Percentiles rank a stretch among this genome's conserved stretches.
Conservation (phyloP, 495 filamentous ascomycete genomes). For the Podospora pseudoanserina region DNA sequence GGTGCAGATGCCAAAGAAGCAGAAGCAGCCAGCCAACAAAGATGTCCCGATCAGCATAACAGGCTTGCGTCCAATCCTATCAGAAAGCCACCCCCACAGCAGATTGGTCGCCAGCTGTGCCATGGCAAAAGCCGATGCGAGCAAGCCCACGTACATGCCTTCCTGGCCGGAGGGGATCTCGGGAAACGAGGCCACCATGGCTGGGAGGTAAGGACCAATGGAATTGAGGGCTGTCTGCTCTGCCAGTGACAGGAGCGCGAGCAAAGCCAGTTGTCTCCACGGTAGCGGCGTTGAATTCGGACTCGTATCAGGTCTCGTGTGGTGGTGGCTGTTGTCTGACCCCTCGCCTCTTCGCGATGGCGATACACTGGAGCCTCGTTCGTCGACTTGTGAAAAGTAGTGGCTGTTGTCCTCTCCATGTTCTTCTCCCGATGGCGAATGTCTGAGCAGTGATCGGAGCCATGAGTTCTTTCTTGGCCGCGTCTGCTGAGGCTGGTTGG, state of each 20-base stretch:
- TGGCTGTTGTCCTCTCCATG: slow-evolving; percentile 5
- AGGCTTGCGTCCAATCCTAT: slow-evolving; percentile 87
- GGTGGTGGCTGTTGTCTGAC: slow-evolving; percentile 15
- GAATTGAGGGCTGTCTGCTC: slow-evolving; percentile 97
- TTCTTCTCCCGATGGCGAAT: slow-evolving; percentile 14
- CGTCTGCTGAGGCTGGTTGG: slow-evolving; percentile 22
- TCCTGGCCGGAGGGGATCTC: slow-evolving; percentile 67
- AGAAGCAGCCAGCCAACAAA: slow-evolving; percentile 73
- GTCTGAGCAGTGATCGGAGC: slow-evolving; percentile 13
- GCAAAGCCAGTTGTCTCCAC: slow-evolving; percentile 72
- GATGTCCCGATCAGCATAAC: slow-evolving; percentile 85
- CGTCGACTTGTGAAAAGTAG: neutral
- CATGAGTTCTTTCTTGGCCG: slow-evolving; percentile 3
- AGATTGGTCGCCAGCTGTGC: slow-evolving; percentile 91
- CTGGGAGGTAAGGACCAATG: slow-evolving; percentile 91
- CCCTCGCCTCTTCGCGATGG: slow-evolving; percentile 6
- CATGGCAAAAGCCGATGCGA: slow-evolving; percentile 86
- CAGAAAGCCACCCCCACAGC: slow-evolving; percentile 89
- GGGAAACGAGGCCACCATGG: slow-evolving; percentile 84
- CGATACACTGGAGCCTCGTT: neutral
- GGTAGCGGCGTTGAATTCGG: slow-evolving; percentile 65
- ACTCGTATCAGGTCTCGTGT: slow-evolving; percentile 30
- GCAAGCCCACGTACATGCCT: slow-evolving; percentile 83
- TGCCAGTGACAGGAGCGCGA: slow-evolving; percentile 83
- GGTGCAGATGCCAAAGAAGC: slow-evolving; percentile 82